Evolutionary conservation across 2,329 filamentous ascomycete genomes (phyloP).

Genomic region (Fusarium sulawesiense): DNA sequence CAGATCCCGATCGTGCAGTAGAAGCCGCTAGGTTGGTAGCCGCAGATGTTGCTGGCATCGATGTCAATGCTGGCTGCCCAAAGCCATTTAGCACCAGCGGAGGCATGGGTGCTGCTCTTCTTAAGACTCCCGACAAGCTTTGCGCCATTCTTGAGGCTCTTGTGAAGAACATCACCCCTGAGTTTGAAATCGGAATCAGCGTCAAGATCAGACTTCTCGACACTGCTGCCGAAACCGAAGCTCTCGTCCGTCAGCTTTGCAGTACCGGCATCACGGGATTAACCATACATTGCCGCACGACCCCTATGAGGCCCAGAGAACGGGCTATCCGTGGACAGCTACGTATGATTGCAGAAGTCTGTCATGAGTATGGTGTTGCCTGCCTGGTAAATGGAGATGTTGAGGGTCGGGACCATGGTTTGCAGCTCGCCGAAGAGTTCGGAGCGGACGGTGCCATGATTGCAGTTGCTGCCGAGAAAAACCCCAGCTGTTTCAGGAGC

Average conservation of each 20-base stretch:
- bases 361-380: constrained; percentile 85
- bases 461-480: constrained; percentile 89
- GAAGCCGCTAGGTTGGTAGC: constrained; percentile 86
- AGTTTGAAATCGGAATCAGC: constrained; percentile 90
- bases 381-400: constrained; percentile 98
- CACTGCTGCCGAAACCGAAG: constrained; percentile 78
- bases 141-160: constrained; percentile 85
- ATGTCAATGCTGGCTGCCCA: constrained; percentile 97
- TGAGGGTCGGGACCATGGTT: constrained; percentile 75
- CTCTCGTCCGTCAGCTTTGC: constrained; percentile 81
- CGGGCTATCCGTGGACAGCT: constrained; percentile 87
- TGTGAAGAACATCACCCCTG: constrained; percentile 79
- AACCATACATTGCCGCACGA: constrained; percentile 95
- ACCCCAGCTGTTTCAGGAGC: constrained; percentile 85
- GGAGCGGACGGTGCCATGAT: constrained; percentile 98
- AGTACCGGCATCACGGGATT: constrained; percentile 91
- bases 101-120: constrained; percentile 94
- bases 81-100: constrained; percentile 95
- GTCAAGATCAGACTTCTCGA: constrained; percentile 95
- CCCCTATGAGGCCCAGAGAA: constrained; percentile 93
- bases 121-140: constrained; percentile 85
- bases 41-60: constrained; percentile 89
- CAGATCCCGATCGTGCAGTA: constrained; percentile 84
- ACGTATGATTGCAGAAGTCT: constrained; percentile 83
- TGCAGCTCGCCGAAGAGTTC: constrained; percentile 78